Percentiles rank a stretch among this genome's conserved stretches.
phyloP scores from a whole-genome alignment of 495 filamentous ascomycete species.

The Staphylotrichum tortipilum region DNA sequence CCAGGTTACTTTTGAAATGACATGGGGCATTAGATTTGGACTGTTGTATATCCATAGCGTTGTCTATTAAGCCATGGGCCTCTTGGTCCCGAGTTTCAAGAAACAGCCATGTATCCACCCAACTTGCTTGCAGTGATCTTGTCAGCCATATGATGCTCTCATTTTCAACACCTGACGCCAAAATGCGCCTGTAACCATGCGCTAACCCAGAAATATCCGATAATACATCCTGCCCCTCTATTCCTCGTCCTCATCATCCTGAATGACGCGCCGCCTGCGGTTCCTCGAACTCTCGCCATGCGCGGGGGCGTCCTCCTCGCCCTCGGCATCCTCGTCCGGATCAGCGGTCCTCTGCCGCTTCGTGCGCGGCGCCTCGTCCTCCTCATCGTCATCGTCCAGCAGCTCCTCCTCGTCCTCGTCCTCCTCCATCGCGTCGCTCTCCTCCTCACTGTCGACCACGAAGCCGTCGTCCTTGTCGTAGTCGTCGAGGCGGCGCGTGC shows the following conservation, averaged over 20 bases:
- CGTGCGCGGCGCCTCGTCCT: slow-evolving; percentile 37
- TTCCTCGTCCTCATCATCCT: slow-evolving; percentile 38
- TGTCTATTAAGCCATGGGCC: too few species aligned
- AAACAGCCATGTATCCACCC: too few species aligned
- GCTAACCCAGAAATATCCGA: not conserved
- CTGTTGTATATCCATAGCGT: not conserved
- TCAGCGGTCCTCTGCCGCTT: slow-evolving; percentile 44
- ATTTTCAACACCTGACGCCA: too few species aligned
- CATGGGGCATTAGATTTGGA: too few species aligned
- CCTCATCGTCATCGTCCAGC: slow-evolving; percentile 40
- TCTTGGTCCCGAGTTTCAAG: too few species aligned
- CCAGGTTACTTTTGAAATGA: slow-evolving; percentile 34
- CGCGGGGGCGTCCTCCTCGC: slow-evolving; percentile 32
- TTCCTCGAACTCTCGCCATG: slow-evolving; percentile 21
- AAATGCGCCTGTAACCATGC: slow-evolving; percentile 1
- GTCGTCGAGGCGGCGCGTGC: slow-evolving; percentile 62
- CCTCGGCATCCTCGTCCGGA: slow-evolving; percentile 31
- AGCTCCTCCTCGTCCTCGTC: slow-evolving; percentile 51
- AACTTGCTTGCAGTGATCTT: too few species aligned
- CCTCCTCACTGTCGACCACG: slow-evolving; percentile 66
- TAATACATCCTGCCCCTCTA: not conserved
- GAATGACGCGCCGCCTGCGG: slow-evolving; percentile 37
- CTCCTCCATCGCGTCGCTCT: slow-evolving; percentile 51
- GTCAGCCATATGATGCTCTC: too few species aligned
- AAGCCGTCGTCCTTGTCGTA: slow-evolving; percentile 79